Evolutionary conservation across 148 eudicot species (phyloP), one percentile per base, ranked within the genome.

Genomic region (Cornus florida): DNA sequence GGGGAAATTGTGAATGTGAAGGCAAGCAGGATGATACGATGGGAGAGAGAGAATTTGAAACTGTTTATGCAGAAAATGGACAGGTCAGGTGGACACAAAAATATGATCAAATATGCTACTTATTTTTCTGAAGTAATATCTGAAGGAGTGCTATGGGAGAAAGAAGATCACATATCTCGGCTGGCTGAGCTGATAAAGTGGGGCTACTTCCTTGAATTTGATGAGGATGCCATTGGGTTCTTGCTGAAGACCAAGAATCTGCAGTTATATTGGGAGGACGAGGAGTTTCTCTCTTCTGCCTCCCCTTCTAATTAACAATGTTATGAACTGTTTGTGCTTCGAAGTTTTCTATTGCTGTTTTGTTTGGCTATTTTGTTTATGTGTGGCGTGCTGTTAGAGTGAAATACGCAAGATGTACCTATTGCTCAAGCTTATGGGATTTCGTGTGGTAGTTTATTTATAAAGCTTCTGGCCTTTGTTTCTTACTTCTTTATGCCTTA

Each of bases 221-320:
- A 87, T 13, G 90, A 84, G 76, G 91, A 85, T 38, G 91, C 92
- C 0, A 71, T 93, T 70, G 82, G 20, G 71, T 89, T 76, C 71
- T 84, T 84, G 73, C 78, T 91, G 94, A 90, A 87, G 77, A 79
- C 86, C 1, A 83, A 89, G 70, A 93, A 93, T 79, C 75, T 93
- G 78, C 83, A 88, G 80, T 56, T 91, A 1, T 87, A 84, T 56
- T 46, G 66, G 10, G 94, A 91, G 86, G 94, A 92, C 68, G 83
- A 84, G 31, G 84, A 70, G 53, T 89, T 89, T 38, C 86, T 92
- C 28, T 68, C 86, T 72, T 88, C 90, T 20, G 82, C 71, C 69
- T 88, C 82, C 8, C 81, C 91, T 19, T 56, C 80, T 10, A 41
- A 24, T 76, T 82, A 82, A 81, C 75, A 68, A 74, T 28, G 33